Percentiles rank a stretch among this genome's conserved stretches.
These are phyloP conservation scores for Capronia coronata DNA, from an alignment of 2,329 filamentous ascomycete genomes.

Conservation along the genomic window DNA sequence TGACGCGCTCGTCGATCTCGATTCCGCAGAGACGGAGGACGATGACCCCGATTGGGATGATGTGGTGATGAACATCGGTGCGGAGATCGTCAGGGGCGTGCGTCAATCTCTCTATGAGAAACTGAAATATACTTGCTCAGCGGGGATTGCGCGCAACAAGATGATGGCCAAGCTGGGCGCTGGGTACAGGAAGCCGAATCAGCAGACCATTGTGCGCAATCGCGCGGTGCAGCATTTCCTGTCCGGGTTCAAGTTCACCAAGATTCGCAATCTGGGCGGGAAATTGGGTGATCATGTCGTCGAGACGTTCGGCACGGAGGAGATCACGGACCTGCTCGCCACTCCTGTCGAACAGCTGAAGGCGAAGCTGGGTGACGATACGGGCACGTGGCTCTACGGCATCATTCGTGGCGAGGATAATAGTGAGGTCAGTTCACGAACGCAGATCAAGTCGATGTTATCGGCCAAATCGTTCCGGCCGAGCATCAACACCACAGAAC, in stretches of 20 bases:
- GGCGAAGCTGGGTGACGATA: conserved; percentile 72
- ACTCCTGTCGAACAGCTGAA: conserved; percentile 71
- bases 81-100: conserved; percentile 76
- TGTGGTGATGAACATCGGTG: conserved; percentile 75
- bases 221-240: conserved; percentile 75
- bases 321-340: conserved; percentile 65
- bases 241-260: conserved; percentile 81
- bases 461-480: conserved; percentile 94
- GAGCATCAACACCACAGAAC: conserved; percentile 67
- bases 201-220: conserved; percentile 88
- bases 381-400: conserved; percentile 76
- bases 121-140: conserved; percentile 85
- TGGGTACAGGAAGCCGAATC: conserved; percentile 84
- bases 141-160: conserved; percentile 83
- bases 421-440: conserved; percentile 83
- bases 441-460: conserved; percentile 94
- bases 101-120: conserved; percentile 61
- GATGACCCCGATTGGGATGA: conserved; percentile 95
- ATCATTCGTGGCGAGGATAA: conserved; percentile 78
- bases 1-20: conserved; percentile 74
- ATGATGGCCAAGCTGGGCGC: conserved; percentile 92
- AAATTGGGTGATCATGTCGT: conserved; percentile 86
- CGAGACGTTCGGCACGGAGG: conserved; percentile 72
- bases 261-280: conserved; percentile 89
- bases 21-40: conserved; percentile 64